Base-by-base conservation (phyloP, 2,329 filamentous ascomycete genomes). In the Didymella sp. region DNA sequence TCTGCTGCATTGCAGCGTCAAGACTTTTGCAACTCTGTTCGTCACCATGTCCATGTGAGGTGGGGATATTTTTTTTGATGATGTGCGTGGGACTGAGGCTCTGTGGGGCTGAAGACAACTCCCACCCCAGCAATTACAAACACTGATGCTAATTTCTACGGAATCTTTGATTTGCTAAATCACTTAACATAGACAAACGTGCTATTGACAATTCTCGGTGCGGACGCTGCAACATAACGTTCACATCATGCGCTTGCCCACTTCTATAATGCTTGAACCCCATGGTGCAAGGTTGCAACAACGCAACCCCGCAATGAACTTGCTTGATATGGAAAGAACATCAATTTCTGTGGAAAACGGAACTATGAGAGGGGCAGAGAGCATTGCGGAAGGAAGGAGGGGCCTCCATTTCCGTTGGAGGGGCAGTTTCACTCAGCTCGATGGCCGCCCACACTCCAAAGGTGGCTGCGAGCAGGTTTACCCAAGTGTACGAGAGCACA, bases 321-420 rank as follows among this genome's bases (percentile, higher is more conserved):
- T 55, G 28, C 51, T 38, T 4, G 7, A 37, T 55, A 1, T 11
- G 51, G 51, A 38, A 55, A 30, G 51, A 49, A 27, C 6, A 9
- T 12, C 2, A 13, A 43, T 30, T 28, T 22, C 25, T 28, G 51
- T 55, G 12, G 51, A 55, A 41, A 21, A 38, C 51, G 28, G 51
- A 15, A 42, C 37, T 43, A 54, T 31, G 15, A 38, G 51, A 54
- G 51, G 51, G 51, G 51, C 51, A 54, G 30, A 48, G 44, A 37
- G 44, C 35, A 43, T n/a, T n/a, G n/a, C n/a, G n/a, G n/a, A 48
- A 24, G 44, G 15, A 25, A 44, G 38, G 48, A 51, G 38, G 46
- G 28, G 48, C 30, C 31, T 28, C 48, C 4, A 7, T 37, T 51
- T 45, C 17, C 12, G 40, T 51, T 24, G 41, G 49, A 45, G 49